Evolutionary conservation across 1,284 basidiomycete species (phyloP), one percentile per base, ranked within the genome.

Genomic region (Thelephora terrestris): DNA sequence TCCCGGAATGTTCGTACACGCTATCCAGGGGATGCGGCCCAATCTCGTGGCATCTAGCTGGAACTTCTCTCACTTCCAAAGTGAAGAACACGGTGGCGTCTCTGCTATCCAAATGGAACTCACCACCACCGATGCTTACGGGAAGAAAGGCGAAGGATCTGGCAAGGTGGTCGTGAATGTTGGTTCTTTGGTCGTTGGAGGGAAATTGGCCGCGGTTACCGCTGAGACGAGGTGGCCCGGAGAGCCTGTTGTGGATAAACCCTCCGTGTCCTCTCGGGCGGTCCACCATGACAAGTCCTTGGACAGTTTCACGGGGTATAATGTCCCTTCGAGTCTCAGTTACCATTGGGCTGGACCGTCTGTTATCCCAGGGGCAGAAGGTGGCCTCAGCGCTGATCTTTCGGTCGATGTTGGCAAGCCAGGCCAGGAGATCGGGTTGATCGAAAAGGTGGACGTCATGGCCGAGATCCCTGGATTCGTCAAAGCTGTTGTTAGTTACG

Each of bases 11-110:
- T 87, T 97, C 62, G 78, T 96, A 20, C 91, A 96, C 65, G 95
- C 96, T 24, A 95, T 99, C 64, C 96, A 99, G 66, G 95, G 94
- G 59, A 97, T 99, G 92, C 81, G 93, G 9, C 92, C 94, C 47
- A 92, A 99, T 67, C 77, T 93, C 49, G 81, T 97, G 53, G 96
- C 96, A 4, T 73, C 90, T 16, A 73, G 84, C 20, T 99, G 96
- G 96, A 98, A 98, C 74, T 99, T 99, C 71, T 85, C 75, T 47
- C 79, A 90, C 69, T 99, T 99, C 76, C 73, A 88, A 67, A 79
- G 81, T 66, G 59, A 71, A 43, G 65, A 76, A 50, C 70, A 78
- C 58, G 87, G 81, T n/a, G 83, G 84, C 7, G 84, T 91, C 9
- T 81, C 87, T 47, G 87, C 91, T 16, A 74, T 96, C 49, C 86